A percentile compares a stretch with the other conserved stretches of the same genome.
Conservation (phyloP, 2,329 filamentous ascomycete genomes). For the Malbranchea zuffiana region DNA sequence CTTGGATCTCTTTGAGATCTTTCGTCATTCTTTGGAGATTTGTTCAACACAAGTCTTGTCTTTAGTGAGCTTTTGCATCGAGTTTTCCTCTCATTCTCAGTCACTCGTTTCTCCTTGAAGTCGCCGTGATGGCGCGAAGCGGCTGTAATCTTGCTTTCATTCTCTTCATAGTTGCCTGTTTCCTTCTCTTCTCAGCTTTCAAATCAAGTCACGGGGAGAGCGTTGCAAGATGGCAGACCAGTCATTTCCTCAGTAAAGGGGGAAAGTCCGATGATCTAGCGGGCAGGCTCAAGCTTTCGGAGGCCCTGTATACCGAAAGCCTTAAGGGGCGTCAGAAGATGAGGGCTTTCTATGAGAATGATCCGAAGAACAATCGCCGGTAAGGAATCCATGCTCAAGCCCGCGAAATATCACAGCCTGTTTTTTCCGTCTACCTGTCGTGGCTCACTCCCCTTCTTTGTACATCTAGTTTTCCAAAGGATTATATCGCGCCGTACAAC, state of each 20-base stretch:
- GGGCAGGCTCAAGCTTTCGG: constrained; percentile 6
- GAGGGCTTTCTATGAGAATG: constrained; percentile 3
- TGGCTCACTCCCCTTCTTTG: not conserved
- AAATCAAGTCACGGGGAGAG: constrained; percentile 4
- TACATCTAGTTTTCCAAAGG: constrained; percentile 7
- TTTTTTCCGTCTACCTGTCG: not conserved
- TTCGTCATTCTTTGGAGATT: too few species aligned
- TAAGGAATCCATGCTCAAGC: too few species aligned
- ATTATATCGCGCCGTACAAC: constrained; percentile 8
- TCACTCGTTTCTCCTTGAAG: not conserved
- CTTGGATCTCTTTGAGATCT: too few species aligned
- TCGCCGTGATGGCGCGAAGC: constrained; percentile 3
- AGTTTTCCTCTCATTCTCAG: too few species aligned
- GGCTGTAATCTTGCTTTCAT: constrained; percentile 5
- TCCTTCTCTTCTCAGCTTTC: constrained; percentile 7
- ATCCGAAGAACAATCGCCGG: constrained; percentile 1
- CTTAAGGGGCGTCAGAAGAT: constrained; percentile 7
- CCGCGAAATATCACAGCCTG: not conserved
- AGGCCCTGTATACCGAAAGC: constrained; percentile 6
- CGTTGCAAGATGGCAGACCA: constrained; percentile 6
- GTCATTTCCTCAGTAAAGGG: not conserved
- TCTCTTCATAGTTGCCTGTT: constrained; percentile 3
- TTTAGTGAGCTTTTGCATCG: too few species aligned
- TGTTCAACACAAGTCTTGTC: too few species aligned
- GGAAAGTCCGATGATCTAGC: not conserved